These are phyloP conservation scores for Malbranchea cinnamomea DNA, from an alignment of 2,329 filamentous ascomycete genomes.

Conservation along the genomic window DNA sequence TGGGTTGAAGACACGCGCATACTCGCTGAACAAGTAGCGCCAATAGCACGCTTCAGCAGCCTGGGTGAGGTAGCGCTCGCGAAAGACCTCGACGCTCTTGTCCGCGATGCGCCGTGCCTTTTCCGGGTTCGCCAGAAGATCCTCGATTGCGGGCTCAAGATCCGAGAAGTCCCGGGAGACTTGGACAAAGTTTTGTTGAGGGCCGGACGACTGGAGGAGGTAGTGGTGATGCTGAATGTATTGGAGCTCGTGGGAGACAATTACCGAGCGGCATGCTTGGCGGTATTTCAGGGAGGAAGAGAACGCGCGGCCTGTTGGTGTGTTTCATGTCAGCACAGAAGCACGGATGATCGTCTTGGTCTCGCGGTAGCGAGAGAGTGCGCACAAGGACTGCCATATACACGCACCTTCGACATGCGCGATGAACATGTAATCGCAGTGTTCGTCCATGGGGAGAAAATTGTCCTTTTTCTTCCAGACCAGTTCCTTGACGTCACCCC, in stretches of 20 bases:
- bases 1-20: too few species aligned
- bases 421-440: slow-evolving; percentile 39
- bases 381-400: background rate
- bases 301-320: slow-evolving; percentile 24
- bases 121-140: slow-evolving; percentile 22
- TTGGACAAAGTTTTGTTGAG: slow-evolving; percentile 34
- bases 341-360: background rate
- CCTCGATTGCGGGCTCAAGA: slow-evolving; percentile 26
- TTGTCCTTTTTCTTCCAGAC: slow-evolving; percentile 27
- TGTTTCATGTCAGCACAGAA: background rate
- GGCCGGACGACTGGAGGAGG: slow-evolving; percentile 27
- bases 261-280: slow-evolving; percentile 34
- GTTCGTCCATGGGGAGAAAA: slow-evolving; percentile 35
- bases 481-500: slow-evolving; percentile 33
- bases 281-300: slow-evolving; percentile 37
- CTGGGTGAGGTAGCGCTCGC: slow-evolving; percentile 35
- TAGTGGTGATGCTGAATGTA: slow-evolving; percentile 35
- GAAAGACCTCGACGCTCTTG: slow-evolving; percentile 31
- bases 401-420: slow-evolving; percentile 36
- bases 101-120: slow-evolving; percentile 31
- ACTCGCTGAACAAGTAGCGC: too few species aligned
- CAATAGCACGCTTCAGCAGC: slow-evolving; percentile 39
- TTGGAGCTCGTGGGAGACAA: slow-evolving; percentile 32
- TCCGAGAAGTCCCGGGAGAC: slow-evolving; percentile 42
- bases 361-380: background rate